Base-by-base conservation (phyloP, 257 asterid genomes). In the Jacaranda mimosifolia region DNA sequence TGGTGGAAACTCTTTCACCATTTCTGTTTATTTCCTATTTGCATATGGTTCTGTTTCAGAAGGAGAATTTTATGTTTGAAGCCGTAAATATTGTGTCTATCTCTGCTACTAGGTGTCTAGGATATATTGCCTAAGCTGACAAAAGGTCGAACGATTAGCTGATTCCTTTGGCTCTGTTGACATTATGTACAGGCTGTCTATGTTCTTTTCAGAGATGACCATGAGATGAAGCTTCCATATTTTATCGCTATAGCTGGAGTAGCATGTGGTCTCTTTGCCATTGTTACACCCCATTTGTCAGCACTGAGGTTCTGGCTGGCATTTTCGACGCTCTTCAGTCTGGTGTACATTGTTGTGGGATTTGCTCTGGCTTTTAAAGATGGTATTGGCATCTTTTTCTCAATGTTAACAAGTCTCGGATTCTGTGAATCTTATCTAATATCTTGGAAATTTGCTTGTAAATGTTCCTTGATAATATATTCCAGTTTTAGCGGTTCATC, bases 251-350 rank as follows among this genome's bases (percentile, higher is more conserved):
- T 94, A 46, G 91, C 97, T 19, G 98, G 98, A 59, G 3, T 91
- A 32, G 92, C 83, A 1, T 94, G 98, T 76, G 94, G 66, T 72
- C 79, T 92, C 48, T 94, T 94, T 75, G 98, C 98, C 72, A 92
- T 94, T 77, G 79, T 83, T 36, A 82, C 88, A 73, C 98, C 98
- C 26, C 97, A 94, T 89, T 89, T 94, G 74, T 94, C 98, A 38
- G 98, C 98, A 6, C 82, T 94, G 68, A 82, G 96, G 69, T 10
- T 91, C 63, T 94, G 98, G 98, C 87, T 94, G 36, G 88, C 86
- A 7, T 83, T 94, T 81, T 94, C 98, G 1, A 87, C 97, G 0
- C 52, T 92, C 73, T 91, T 89, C 81, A 94, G 94, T 77, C 75
- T 91, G 68, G 84, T 92, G 38, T 94, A 92, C 86, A 87, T 94